These are phyloP conservation scores for Alternaria solani DNA, from an alignment of 2,329 filamentous ascomycete genomes.

Conservation along the genomic window DNA sequence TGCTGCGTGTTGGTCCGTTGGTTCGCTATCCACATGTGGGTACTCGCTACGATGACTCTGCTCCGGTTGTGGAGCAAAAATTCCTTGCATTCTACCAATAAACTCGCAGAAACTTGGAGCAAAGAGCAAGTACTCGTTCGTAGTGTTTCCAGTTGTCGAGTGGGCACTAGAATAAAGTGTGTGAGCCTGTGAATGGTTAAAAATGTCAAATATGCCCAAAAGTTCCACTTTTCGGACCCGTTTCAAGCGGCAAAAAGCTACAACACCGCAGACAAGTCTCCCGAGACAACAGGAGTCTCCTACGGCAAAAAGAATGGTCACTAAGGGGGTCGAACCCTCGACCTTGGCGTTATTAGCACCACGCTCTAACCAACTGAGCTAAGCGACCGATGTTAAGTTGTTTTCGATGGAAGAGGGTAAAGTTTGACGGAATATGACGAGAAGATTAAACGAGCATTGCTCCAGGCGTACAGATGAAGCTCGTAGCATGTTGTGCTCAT, in stretches of 20 bases:
- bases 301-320: slow-evolving; percentile 21
- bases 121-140: neutral
- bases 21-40: neutral
- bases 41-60: neutral
- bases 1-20: neutral
- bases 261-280: neutral
- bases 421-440: rapidly evolving
- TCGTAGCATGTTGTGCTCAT: neutral
- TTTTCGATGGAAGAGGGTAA: neutral
- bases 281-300: neutral
- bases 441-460: rapidly evolving
- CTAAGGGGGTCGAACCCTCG: slow-evolving; percentile 25
- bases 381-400: slow-evolving; percentile 21
- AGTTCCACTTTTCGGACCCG: neutral
- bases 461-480: rapidly evolving
- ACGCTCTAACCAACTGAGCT: slow-evolving; percentile 27
- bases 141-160: neutral
- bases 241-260: neutral
- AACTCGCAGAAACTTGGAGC: neutral
- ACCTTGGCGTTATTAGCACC: slow-evolving; percentile 30
- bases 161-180: neutral
- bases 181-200: neutral
- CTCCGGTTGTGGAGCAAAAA: neutral
- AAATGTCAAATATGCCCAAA: neutral
- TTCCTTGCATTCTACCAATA: neutral